Evolutionary conservation across 805 yeast species (phyloP), one percentile per base, ranked within the genome.

Genomic region (Zygoascus bituminiphila): DNA sequence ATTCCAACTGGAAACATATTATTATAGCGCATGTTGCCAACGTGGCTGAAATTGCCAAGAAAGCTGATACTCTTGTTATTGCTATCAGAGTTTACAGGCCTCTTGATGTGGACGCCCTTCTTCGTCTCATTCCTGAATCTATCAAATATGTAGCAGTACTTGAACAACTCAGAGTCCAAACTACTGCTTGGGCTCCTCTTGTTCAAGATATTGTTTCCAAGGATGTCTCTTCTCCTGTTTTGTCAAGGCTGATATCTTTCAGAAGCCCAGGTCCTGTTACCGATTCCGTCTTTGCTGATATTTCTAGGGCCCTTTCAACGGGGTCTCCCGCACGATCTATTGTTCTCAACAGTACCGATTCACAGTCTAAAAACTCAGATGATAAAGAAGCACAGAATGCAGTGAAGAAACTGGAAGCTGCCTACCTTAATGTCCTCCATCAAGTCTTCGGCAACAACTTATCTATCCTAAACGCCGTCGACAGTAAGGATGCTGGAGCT

Each of bases 171-270:
- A 65, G 74, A 12, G 55, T 56, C 14, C 59, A 57, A 43, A 61
- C 68, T 14, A 64, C 70, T 8, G 67, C 67, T n/a, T 81, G 84
- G 66, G 77, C 84, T 14, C 87, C 91, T 2, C 70, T 88, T 38
- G 71, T 84, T 55, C 75, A 88, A 55, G 96, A 88, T 60, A 77
- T 88, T 55, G 77, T 88, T 63, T 75, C 79, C 45, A 78, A 78
- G 45, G 69, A 75, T 66, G 52, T 52, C 29, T 49, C 47, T 8
- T 46, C 15, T 15, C n/a, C 20, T 2, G 15, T 10, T 17, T 15
- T 41, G 36, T 15, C 44, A 4, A 24, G 21, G n/a, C 12, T 41
- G 14, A n/a, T 24, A 3, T 41, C 44, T 12, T 41, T 41, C 44
- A 24, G 44, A 26, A 26, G 33, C 15, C 20, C 44, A 12, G 35